Percentiles rank a stretch among this genome's conserved stretches.
Conservation (phyloP, 257 asterid species). For the Ocimum tenuiflorum region DNA sequence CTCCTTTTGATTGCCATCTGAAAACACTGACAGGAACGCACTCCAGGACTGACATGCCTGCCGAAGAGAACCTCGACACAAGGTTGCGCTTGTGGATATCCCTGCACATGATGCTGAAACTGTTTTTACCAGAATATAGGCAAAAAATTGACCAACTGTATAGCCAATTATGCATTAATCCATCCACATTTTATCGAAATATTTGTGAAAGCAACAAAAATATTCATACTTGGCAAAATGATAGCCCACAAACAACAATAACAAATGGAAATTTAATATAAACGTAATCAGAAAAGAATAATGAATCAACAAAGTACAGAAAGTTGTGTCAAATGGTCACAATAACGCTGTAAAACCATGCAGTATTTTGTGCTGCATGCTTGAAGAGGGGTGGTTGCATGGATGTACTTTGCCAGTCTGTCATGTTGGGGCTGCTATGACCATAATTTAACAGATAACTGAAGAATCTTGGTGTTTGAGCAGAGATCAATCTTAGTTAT, state of each 20-base stretch:
- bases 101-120: conserved; percentile 44
- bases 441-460: too few species aligned
- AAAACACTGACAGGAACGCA: conserved; percentile 58
- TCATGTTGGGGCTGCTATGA: neutral
- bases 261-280: neutral
- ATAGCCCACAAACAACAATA: conserved; percentile 8
- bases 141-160: neutral
- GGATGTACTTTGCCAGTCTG: too few species aligned
- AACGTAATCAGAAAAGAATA: neutral
- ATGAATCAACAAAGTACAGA: neutral
- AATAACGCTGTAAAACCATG: neutral
- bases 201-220: neutral
- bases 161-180: conserved; percentile 11
- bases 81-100: conserved; percentile 55
- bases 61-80: conserved; percentile 61
- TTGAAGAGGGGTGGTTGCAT: neutral
- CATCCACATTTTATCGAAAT: neutral
- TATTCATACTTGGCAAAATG: neutral
- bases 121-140: neutral
- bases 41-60: conserved; percentile 46
- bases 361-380: neutral
- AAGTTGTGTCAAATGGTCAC: neutral
- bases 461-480: neutral
- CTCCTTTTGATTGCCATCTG: conserved; percentile 57
- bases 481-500: neutral